Evolutionary conservation across 2,329 filamentous ascomycete species (phyloP), one percentile per base, ranked within the genome.

Genomic region (Ilyonectria mors-panacis): DNA sequence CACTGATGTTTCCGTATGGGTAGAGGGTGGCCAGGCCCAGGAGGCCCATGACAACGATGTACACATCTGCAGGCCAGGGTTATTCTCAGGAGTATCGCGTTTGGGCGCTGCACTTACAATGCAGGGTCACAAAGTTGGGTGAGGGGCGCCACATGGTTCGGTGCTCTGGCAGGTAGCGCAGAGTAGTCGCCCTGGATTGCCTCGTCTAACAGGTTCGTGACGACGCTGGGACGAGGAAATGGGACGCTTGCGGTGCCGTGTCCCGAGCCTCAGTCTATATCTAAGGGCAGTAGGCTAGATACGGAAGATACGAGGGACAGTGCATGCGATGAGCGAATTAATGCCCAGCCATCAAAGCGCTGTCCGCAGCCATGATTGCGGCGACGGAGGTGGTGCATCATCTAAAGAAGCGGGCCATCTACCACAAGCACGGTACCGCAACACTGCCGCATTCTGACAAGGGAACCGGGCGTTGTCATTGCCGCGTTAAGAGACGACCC

Each of bases 91-190:
- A 42, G n/a, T 9, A 35, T 56, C 30, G 55, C 13, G 44, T 54
- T 51, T 45, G 23, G n/a, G 17, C 15, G 28, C 17, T 59, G 39
- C 19, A 23, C 72, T 69, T 65, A 76, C 75, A 76, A 70, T 76
- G 75, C 33, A 76, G 47, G 28, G 73, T 69, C 23, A 76, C 74
- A 48, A 76, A 76, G 61, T 76, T 76, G 48, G 75, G 44, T 17
- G 68, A 66, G 10, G 72, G 72, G 15, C 65, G 73, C 74, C 74
- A 73, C 69, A 71, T 73, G 65, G 35, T 67, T 33, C 66, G n/a
- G 59, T 57, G 28, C 42, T 55, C 33, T 64, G 44, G 59, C 53
- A 65, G 45, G 35, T 39, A 33, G 61, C 57, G 54, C 19, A 47
- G 51, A 21, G 21, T 12, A 28, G 19, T n/a, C 6, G 10, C 35